Conservation (phyloP, 768 basidiomycete genomes). For the Panellus pusillus region DNA sequence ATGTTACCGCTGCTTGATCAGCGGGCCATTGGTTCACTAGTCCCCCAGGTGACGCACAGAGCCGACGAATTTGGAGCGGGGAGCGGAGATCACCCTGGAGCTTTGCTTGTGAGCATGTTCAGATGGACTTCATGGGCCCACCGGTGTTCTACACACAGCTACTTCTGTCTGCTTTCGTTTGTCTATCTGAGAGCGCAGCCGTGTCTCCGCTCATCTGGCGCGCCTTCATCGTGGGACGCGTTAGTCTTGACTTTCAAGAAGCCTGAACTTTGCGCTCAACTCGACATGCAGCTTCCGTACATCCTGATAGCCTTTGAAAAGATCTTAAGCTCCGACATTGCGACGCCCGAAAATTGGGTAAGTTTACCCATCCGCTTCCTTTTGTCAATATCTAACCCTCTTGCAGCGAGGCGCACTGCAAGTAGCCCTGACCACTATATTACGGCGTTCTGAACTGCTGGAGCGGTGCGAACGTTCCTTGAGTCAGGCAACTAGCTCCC, state of each 20-base stretch:
- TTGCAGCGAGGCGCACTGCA: conserved; percentile 44
- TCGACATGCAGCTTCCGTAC: conserved; percentile 54
- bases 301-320: conserved; percentile 58
- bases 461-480: conserved; percentile 52
- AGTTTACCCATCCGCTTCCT: conserved; percentile 18
- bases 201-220: conserved; percentile 55
- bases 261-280: not conserved
- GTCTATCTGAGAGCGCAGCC: conserved; percentile 52
- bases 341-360: conserved; percentile 61
- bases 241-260: conserved; percentile 34
- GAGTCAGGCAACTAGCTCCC: conserved; percentile 30
- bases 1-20: conserved; percentile 3
- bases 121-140: conserved; percentile 65
- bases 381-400: conserved; percentile 6
- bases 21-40: conserved; percentile 4
- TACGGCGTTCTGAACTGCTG: conserved; percentile 56
- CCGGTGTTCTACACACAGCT: conserved; percentile 68
- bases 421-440: conserved; percentile 46
- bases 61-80: conserved; percentile 66
- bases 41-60: conserved; percentile 52
- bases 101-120: conserved; percentile 54
- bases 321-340: conserved; percentile 51
- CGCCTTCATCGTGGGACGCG: conserved; percentile 70
- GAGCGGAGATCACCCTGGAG: conserved; percentile 49
- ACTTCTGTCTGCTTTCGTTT: conserved; percentile 61